Evolutionary conservation across 257 asterid genomes (phyloP).

Genomic region (Capsicum chinense): DNA sequence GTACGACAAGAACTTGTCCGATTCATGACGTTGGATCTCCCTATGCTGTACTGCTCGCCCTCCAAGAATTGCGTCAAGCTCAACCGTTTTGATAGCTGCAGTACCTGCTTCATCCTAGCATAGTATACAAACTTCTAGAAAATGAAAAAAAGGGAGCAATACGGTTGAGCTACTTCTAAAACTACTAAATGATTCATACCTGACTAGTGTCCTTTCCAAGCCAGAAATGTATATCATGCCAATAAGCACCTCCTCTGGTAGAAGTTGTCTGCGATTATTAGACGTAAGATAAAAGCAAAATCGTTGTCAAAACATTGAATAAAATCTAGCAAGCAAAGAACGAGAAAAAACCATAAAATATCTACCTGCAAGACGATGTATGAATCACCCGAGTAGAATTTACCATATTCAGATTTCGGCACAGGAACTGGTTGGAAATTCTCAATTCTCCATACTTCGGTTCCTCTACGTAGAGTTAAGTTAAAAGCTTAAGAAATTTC

Average conservation of each 20-base stretch:
- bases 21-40: slow-evolving; percentile 89
- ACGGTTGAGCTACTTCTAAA: slow-evolving; percentile 22
- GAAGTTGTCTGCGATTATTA: slow-evolving; percentile 65
- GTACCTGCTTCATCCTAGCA: slow-evolving; percentile 95
- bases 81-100: slow-evolving; percentile 94
- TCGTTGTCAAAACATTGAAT: neutral
- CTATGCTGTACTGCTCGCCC: slow-evolving; percentile 97
- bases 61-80: slow-evolving; percentile 94
- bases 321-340: neutral
- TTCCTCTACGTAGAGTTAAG: slow-evolving; percentile 72
- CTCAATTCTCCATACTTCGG: slow-evolving; percentile 97
- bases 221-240: slow-evolving; percentile 94
- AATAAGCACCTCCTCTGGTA: slow-evolving; percentile 88
- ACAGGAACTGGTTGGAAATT: slow-evolving; percentile 88
- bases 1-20: slow-evolving; percentile 87
- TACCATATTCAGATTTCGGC: slow-evolving; percentile 85
- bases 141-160: slow-evolving; percentile 20
- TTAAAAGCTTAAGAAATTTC: neutral
- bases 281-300: neutral
- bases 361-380: slow-evolving; percentile 85
- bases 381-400: slow-evolving; percentile 93
- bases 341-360: neutral
- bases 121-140: slow-evolving; percentile 26
- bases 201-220: slow-evolving; percentile 98
- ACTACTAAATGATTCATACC: slow-evolving; percentile 46